Evolutionary conservation across 768 basidiomycete species (phyloP).

Genomic region (Kwoniella mangroviensis): DNA sequence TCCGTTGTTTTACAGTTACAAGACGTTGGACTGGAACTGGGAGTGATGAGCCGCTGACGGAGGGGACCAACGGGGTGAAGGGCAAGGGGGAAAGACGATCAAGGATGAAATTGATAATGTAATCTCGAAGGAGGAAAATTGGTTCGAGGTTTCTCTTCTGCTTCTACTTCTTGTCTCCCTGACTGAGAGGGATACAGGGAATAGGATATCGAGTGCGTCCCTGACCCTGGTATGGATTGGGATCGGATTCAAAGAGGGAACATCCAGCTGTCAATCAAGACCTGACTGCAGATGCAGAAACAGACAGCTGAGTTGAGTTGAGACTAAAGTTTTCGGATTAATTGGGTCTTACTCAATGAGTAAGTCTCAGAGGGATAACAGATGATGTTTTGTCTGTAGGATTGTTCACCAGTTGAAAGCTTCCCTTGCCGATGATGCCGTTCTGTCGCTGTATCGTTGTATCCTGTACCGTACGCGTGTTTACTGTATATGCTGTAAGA

Average conservation of each 20-base stretch:
- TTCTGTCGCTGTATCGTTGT: no score
- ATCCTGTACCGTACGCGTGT: neutral
- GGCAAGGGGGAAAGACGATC: neutral
- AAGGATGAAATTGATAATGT: neutral
- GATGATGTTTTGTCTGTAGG: neutral
- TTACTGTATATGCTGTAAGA: neutral
- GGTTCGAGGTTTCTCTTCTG: neutral
- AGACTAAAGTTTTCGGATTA: slow-evolving; percentile 11
- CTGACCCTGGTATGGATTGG: slow-evolving; percentile 3
- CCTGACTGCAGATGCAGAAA: neutral
- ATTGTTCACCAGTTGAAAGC: no score
- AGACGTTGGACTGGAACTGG: neutral
- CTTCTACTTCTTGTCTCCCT: neutral
- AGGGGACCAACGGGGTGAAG: neutral
- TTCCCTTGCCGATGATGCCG: no score
- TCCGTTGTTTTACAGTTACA: no score
- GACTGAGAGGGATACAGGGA: neutral
- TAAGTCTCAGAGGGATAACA: neutral
- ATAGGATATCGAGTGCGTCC: slow-evolving; percentile 8
- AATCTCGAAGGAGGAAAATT: no score
- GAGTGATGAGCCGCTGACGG: slow-evolving; percentile 10
- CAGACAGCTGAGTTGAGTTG: neutral
- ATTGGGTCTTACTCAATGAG: slow-evolving; percentile 6
- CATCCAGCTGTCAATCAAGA: no score
- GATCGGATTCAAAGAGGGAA: no score